Base-by-base conservation (phyloP, 805 yeast genomes). In the Saturnispora halmiae region DNA sequence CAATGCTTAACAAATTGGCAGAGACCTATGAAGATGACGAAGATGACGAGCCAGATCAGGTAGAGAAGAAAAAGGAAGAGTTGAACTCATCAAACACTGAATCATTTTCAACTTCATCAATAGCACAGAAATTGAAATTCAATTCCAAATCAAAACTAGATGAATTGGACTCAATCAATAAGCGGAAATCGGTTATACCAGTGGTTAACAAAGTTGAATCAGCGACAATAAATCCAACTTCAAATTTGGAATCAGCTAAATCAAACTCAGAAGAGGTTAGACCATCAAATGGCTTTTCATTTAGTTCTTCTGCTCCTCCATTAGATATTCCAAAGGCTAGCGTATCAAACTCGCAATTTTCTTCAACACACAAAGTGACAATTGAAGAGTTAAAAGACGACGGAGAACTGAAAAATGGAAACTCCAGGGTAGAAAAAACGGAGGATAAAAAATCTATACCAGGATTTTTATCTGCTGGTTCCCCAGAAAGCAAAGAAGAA, bases 91-190 rank as follows among this genome's bases (percentile, higher is more conserved):
- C 5, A 25, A 18, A 18, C 4, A 25, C 8, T 4, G 10, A 33
- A 16, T 15, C 24, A 9, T n/a, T n/a, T n/a, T n/a, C n/a, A n/a
- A n/a, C n/a, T n/a, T 36, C 47, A 11, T 45, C 53, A 15, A 16
- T 54, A 4, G 16, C 45, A 4, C 44, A 49, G 11, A 58, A 58
- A 28, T 31, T 58, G 14, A 58, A 50, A 39, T 58, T 58, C 25
- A 40, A 42, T n/a, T 31, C 50, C 15, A 46, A 39, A 13, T 20
- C 46, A 18, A 25, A 26, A 7, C 6, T 36, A 4, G 41, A 41
- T 8, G 36, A 35, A 10, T 49, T 53, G 19, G 42, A 43, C 13
- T 40, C 58, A 1, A 27, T 47, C 6, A 20, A 41, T 36, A 35
- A 46, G 37, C 40, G 44, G 36, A 44, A 40, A 32, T 21, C 41